phyloP scores from a whole-genome alignment of 2,329 filamentous ascomycete species.

The Venturia effusa region DNA sequence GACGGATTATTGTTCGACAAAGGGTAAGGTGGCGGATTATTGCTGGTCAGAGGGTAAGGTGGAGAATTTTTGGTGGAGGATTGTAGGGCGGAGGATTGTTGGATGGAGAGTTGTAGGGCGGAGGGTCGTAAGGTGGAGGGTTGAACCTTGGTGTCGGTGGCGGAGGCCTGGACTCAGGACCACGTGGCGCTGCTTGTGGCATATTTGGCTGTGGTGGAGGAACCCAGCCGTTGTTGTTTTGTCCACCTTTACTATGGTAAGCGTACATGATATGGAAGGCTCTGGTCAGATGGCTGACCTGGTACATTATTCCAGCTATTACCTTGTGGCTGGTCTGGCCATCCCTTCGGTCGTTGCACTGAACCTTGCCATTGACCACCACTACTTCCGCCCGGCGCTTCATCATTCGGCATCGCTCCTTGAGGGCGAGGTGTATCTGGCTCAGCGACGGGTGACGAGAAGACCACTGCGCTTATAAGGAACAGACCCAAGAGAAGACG shows the following conservation, averaged over 20 bases:
- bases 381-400: background rate
- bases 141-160: background rate
- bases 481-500: background rate
- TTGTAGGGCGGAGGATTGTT: too few relatives aligned
- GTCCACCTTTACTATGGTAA: background rate
- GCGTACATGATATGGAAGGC: background rate
- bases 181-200: too few relatives aligned
- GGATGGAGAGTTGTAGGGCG: too few relatives aligned
- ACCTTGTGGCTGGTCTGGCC: background rate
- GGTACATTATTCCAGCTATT: background rate
- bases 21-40: too few relatives aligned
- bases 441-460: background rate
- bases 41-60: too few relatives aligned
- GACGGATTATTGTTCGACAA: too few relatives aligned
- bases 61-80: too few relatives aligned
- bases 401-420: background rate
- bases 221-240: background rate
- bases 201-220: background rate
- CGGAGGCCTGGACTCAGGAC: too few relatives aligned
- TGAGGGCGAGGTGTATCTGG: background rate
- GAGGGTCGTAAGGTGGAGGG: background rate
- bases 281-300: background rate
- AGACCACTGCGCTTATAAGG: background rate
- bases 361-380: too few relatives aligned
- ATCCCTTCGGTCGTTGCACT: too few relatives aligned